Base-by-base conservation (phyloP, 2,329 filamentous ascomycete species). In the Fusarium sterilihyphosum region DNA sequence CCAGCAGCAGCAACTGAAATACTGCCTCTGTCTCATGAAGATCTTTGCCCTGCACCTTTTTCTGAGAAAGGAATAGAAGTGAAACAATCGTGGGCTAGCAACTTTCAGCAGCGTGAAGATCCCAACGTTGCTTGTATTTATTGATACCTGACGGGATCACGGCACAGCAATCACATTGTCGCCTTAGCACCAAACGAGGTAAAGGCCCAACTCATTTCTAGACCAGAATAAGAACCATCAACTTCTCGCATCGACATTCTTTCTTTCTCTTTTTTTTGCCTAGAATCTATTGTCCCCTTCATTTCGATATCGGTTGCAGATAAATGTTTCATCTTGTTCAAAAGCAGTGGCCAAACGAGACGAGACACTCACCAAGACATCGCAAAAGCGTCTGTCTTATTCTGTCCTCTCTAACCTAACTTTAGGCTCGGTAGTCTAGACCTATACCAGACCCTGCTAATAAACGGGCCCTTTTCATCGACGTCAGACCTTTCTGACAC, bases 401-500 rank as follows among this genome's bases (percentile, higher is more conserved):
- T 61, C 47, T 63, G 58, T 64, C 61, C 44, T 38, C 56, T 58
- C 47, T 20, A 52, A 57, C 43, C 50, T 14, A 59, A 43, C 41
- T 56, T 69, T 50, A 56, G 73, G 60, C 59, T 61, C 37, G 43
- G 29, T 41, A 53, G 35, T 41, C 57, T 58, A 54, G 49, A 61
- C 60, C 59, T 44, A 35, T 29, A 33, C 47, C 22, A 52, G 26
- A 31, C 33, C 40, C 22, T 49, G 31, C 31, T 61, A 69, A 62
- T 66, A 73, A 61, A 64, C 67, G 60, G 56, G 47, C 40, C 37
- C 57, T 17, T 58, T 57, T 40, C 50, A 44, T 65, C 47, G 26
- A 70, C 56, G 72, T 69, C 71, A 74, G 50, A 65, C 29, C 67
- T 62, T 65, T 44, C 47, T 57, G 66, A 53, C 54, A 41, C 44